These are phyloP conservation scores for Zostera marina DNA, from an alignment of 116 monocot genomes.

Conservation along the genomic window DNA sequence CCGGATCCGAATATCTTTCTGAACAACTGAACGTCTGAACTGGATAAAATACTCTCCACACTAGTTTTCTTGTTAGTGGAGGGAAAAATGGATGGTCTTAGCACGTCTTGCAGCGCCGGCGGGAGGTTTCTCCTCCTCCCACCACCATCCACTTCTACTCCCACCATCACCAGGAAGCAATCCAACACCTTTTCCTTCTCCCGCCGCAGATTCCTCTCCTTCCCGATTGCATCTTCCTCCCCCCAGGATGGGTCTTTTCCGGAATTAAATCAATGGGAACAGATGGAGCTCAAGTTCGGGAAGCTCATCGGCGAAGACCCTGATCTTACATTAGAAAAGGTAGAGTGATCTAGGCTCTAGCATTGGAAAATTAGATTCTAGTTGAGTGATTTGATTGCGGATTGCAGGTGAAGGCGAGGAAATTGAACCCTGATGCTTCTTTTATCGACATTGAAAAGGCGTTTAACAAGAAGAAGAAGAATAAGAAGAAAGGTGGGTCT, in stretches of 20 bases:
- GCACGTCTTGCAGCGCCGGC: constrained; percentile 3
- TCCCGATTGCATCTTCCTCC: constrained; percentile 9
- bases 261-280: constrained; percentile 75
- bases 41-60: no score
- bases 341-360: constrained; percentile 2
- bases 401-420: constrained; percentile 58
- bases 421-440: constrained; percentile 51
- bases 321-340: constrained; percentile 77
- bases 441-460: constrained; percentile 67
- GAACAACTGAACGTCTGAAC: no score
- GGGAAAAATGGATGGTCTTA: constrained; percentile 10
- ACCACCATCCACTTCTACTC: not conserved
- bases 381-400: not conserved
- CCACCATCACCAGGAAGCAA: not conserved
- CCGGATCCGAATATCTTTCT: no score
- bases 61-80: no score
- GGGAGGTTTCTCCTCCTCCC: constrained; percentile 12
- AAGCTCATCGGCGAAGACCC: constrained; percentile 76
- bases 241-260: constrained; percentile 16
- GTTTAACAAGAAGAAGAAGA: constrained; percentile 37
- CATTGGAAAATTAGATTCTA: not conserved
- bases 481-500: constrained; percentile 2
- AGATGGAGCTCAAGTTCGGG: constrained; percentile 90
- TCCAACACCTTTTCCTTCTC: constrained; percentile 3
- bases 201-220: constrained; percentile 4